Evolutionary conservation across 192 early-diverging fungal species (phyloP).

Genomic region (Diversispora epigaea): DNA sequence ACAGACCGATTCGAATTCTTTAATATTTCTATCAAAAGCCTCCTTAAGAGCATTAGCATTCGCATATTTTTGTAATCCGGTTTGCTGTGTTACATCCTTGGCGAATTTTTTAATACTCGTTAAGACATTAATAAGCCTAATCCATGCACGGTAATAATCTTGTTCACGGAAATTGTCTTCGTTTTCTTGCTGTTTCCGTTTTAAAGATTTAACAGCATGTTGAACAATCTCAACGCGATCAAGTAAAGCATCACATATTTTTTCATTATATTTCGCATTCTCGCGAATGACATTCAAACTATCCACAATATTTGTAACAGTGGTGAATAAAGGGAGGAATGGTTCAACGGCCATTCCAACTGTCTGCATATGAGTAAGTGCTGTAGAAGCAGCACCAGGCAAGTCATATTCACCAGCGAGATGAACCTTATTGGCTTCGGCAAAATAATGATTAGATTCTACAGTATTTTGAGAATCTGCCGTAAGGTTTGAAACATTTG

Average conservation of each 20-base stretch:
- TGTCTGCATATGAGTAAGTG: too few species aligned
- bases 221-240: constrained; percentile 10
- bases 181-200: background rate
- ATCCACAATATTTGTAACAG: background rate
- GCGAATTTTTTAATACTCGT: constrained; percentile 4
- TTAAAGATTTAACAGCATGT: background rate
- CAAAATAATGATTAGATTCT: too few species aligned
- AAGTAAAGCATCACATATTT: constrained; percentile 2
- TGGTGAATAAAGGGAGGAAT: background rate
- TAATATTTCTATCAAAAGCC: background rate
- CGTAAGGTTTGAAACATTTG: too few species aligned
- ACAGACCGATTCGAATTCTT: background rate
- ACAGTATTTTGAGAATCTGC: too few species aligned
- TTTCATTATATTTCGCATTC: background rate
- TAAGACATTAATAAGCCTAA: background rate
- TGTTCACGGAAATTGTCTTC: background rate
- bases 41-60: background rate
- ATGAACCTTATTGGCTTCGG: too few species aligned
- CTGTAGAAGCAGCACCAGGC: too few species aligned
- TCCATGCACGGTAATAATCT: background rate
- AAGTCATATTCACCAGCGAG: too few species aligned
- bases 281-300: background rate
- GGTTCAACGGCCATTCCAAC: background rate
- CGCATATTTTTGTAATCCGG: background rate
- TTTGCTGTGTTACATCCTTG: background rate